phyloP scores from a whole-genome alignment of 495 filamentous ascomycete species.

The Tuber melanosporum region DNA sequence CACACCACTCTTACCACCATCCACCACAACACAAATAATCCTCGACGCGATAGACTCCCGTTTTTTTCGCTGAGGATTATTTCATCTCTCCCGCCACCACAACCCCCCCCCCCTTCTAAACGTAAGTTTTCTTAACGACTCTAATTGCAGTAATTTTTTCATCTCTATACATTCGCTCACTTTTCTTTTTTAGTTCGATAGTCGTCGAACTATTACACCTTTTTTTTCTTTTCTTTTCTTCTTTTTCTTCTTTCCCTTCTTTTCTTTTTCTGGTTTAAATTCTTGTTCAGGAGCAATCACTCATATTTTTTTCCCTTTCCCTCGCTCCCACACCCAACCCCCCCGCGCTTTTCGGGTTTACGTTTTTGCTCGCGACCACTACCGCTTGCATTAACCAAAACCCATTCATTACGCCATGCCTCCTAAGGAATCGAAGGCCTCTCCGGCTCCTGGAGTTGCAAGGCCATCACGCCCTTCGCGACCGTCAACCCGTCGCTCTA shows the following conservation, averaged over 20 bases:
- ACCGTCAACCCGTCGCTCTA: slow-evolving; percentile 41
- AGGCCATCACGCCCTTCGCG: slow-evolving; percentile 35
- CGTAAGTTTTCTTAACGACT: slow-evolving; percentile 40
- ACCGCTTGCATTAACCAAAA: slow-evolving; percentile 40
- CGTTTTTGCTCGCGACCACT: slow-evolving; percentile 36
- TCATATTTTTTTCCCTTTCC: slow-evolving; percentile 38
- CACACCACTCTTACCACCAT: neutral
- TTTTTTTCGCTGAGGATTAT: slow-evolving; percentile 24
- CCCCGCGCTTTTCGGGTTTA: slow-evolving; percentile 18
- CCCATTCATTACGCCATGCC: slow-evolving; percentile 40
- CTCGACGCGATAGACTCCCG: slow-evolving; percentile 35
- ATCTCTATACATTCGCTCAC: slow-evolving; percentile 34
- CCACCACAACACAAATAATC: slow-evolving; percentile 35
- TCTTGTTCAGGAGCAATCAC: slow-evolving; percentile 38
- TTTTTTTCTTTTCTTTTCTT: slow-evolving; percentile 14
- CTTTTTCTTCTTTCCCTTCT: slow-evolving; percentile 24
- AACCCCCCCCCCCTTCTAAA: slow-evolving; percentile 20
- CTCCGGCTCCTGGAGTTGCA: slow-evolving; percentile 12
- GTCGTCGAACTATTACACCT: slow-evolving; percentile 33
- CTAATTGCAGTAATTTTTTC: slow-evolving; percentile 44
- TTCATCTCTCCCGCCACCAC: slow-evolving; percentile 21
- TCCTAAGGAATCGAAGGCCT: slow-evolving; percentile 36
- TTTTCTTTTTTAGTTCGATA: slow-evolving; percentile 9
- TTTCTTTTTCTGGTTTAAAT: slow-evolving; percentile 29
- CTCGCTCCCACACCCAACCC: slow-evolving; percentile 31